Evolutionary conservation across 495 filamentous ascomycete species (phyloP).

Genomic region (Tetracladium marchalianum): DNA sequence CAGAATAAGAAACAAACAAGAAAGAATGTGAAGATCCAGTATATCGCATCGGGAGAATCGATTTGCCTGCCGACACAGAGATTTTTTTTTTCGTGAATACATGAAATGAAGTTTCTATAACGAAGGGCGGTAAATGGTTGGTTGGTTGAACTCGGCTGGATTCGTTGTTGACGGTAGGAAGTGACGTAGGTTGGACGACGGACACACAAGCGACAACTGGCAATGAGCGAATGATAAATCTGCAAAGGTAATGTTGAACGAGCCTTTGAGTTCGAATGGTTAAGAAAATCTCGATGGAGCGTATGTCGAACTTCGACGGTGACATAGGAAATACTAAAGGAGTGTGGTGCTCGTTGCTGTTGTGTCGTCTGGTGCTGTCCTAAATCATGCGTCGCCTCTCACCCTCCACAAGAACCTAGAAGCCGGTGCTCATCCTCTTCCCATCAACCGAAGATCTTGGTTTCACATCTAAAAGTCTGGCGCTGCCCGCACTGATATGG

Average conservation of each 20-base stretch:
- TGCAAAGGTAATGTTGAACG: slow-evolving; percentile 11
- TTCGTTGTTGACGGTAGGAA: no score
- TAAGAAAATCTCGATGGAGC: slow-evolving; percentile 5
- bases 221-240: neutral
- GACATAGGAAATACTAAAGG: slow-evolving; percentile 15
- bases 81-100: no score
- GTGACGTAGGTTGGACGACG: no score
- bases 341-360: slow-evolving; percentile 19
- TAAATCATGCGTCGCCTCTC: neutral
- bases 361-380: slow-evolving; percentile 5
- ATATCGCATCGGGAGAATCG: no score
- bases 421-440: slow-evolving; percentile 22
- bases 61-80: no score
- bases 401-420: slow-evolving; percentile 1
- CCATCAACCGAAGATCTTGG: slow-evolving; percentile 24
- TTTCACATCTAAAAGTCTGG: slow-evolving; percentile 55
- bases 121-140: no score
- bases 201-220: no score
- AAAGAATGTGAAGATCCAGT: no score
- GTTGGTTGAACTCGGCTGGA: no score
- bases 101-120: no score
- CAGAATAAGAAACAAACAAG: no score
- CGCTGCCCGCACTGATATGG: slow-evolving; percentile 67
- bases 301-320: slow-evolving; percentile 1
- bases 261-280: slow-evolving; percentile 1